Evolutionary conservation across 2,329 filamentous ascomycete species (phyloP).

Genomic region (Aspergillus fructus): DNA sequence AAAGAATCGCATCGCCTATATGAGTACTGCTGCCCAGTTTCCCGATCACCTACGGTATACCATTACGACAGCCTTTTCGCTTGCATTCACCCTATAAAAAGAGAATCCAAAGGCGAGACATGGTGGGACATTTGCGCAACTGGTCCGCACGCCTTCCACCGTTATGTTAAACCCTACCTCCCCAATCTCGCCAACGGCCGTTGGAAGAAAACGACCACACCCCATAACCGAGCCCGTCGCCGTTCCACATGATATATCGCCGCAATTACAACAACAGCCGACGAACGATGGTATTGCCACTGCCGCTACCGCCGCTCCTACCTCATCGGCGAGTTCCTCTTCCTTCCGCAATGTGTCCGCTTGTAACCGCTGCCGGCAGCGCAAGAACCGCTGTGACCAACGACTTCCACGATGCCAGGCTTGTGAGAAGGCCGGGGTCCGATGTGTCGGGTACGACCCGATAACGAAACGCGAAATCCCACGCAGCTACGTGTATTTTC

Average conservation of each 20-base stretch:
- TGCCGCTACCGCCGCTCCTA: conserved; percentile 13
- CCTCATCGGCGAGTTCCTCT: conserved; percentile 35
- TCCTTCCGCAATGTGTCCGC: conserved; percentile 85
- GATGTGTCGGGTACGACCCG: conserved; percentile 93
- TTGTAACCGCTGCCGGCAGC: conserved; percentile 85
- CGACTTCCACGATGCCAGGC: conserved; percentile 84
- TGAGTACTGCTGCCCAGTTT: conserved; percentile 31
- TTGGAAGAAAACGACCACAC: conserved; percentile 39
- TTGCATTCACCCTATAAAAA: conserved; percentile 18
- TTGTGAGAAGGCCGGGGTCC: conserved; percentile 88
- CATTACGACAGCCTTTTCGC: conserved; percentile 1
- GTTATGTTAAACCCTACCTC: conserved; percentile 37
- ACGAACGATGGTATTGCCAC: conserved; percentile 20
- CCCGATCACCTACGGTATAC: conserved; percentile 15
- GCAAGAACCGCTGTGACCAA: conserved; percentile 96
- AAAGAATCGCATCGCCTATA: conserved; percentile 25
- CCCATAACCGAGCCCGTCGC: conserved; percentile 28
- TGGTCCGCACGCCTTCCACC: conserved; percentile 22
- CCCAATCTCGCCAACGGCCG: conserved; percentile 31
- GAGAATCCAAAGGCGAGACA: conserved; percentile 28
- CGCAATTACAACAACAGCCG: conserved; percentile 19
- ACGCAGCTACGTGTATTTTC: conserved; percentile 88
- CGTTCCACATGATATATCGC: conserved; percentile 19
- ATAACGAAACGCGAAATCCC: conserved; percentile 96
- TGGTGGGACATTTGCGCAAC: conserved; percentile 29